A percentile compares a stretch with the other conserved stretches of the same genome.
Conservation (phyloP, 768 basidiomycete genomes). For the Amyloporia xantha region DNA sequence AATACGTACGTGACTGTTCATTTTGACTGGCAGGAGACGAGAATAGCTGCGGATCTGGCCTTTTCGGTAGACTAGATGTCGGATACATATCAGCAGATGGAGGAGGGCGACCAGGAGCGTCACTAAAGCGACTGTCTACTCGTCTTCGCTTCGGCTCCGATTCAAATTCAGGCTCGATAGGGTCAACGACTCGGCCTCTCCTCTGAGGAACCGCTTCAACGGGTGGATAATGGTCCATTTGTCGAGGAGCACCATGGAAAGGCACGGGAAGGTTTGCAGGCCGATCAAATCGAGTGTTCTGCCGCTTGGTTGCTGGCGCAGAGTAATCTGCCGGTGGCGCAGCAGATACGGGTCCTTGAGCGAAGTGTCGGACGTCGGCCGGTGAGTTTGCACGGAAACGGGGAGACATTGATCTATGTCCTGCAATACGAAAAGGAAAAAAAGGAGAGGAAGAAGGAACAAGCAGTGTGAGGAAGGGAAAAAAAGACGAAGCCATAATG, state of each 20-base stretch:
- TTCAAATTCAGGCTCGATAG: slow-evolving; percentile 6
- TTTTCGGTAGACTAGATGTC: slow-evolving; percentile 9
- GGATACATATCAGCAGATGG: slow-evolving; percentile 1
- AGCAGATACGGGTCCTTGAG: background rate
- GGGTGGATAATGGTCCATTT: background rate
- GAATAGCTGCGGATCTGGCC: slow-evolving; percentile 4
- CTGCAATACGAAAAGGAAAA: slow-evolving; percentile 40
- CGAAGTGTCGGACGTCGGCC: background rate
- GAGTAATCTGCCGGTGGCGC: background rate
- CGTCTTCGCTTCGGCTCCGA: slow-evolving; percentile 19
- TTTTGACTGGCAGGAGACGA: slow-evolving; percentile 3
- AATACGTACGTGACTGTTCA: slow-evolving; percentile 25
- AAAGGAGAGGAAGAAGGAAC: slow-evolving; percentile 27
- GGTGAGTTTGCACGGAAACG: slow-evolving; percentile 27
- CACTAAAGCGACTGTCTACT: slow-evolving; percentile 11
- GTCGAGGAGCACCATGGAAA: background rate
- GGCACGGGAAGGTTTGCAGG: slow-evolving; percentile 1
- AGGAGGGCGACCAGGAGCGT: slow-evolving; percentile 5
- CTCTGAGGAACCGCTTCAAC: slow-evolving; percentile 16
- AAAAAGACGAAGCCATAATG: slow-evolving; percentile 36
- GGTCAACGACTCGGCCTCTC: slow-evolving; percentile 14
- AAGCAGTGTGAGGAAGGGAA: slow-evolving; percentile 27
- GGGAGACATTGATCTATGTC: slow-evolving; percentile 38
- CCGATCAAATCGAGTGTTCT: slow-evolving; percentile 5
- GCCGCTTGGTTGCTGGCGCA: slow-evolving; percentile 1